Evolutionary conservation across 805 yeast species (phyloP).

Genomic region (Metschnikowia baotianmanensis): DNA sequence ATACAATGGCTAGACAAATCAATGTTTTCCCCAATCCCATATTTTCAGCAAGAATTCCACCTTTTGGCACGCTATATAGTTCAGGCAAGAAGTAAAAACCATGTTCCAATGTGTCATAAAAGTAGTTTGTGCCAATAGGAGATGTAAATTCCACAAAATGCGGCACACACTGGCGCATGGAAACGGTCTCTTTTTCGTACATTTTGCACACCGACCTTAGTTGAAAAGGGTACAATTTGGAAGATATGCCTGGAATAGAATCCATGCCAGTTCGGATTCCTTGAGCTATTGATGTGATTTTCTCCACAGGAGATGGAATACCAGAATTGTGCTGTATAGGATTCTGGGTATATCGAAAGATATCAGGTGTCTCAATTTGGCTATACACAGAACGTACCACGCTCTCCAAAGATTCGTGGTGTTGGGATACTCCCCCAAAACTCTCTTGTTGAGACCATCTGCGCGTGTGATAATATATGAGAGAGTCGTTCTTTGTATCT

Average conservation of each 20-base stretch:
- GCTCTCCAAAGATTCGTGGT: constrained; percentile 19
- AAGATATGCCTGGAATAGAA: constrained; percentile 41
- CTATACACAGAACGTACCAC: constrained; percentile 17
- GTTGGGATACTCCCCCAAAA: constrained; percentile 2
- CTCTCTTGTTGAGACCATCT: constrained; percentile 9
- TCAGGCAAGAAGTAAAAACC: constrained; percentile 38
- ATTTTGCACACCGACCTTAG: constrained; percentile 57
- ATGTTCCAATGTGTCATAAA: constrained; percentile 35
- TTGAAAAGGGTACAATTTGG: constrained; percentile 57
- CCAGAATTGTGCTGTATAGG: constrained; percentile 9
- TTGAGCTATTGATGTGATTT: constrained; percentile 11
- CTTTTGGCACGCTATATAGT: constrained; percentile 47
- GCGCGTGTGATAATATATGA: constrained; percentile 8
- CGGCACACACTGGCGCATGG: constrained; percentile 34
- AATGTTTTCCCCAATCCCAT: constrained; percentile 69
- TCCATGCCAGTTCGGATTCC: background rate
- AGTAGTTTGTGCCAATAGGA: constrained; percentile 24
- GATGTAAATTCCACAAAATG: constrained; percentile 27
- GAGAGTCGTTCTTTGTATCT: background rate
- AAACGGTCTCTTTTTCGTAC: constrained; percentile 49
- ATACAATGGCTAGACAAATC: constrained; percentile 55
- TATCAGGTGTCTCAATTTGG: constrained; percentile 11
- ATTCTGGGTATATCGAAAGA: background rate
- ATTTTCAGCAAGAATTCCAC: constrained; percentile 65
- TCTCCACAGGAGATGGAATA: constrained; percentile 15